Base-by-base conservation (phyloP, 2,329 filamentous ascomycete species). In the Fusarium mangiferae region DNA sequence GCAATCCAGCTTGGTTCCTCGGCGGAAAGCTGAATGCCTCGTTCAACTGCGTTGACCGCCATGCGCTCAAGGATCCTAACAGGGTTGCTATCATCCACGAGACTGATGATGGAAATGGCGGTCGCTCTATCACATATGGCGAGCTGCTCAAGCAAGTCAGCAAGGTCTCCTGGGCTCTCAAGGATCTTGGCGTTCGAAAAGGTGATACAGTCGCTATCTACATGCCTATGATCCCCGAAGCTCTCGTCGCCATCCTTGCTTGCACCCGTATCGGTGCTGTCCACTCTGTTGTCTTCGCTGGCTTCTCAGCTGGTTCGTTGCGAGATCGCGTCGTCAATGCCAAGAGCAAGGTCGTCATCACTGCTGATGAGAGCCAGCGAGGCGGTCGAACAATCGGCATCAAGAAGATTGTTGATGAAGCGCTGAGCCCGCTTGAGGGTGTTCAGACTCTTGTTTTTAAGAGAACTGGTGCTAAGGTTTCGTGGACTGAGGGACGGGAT, bases 221-320 rank as follows among this genome's bases (percentile, higher is more conserved):
- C 86, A 86, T 98, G 75, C 95, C 95, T 80, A 98, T 98, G 95
- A 96, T 98, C 81, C 96, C 95, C 36, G 95, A 98, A 83, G 95
- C 95, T 3, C 78, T 98, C 62, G 87, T 98, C 78, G 92, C 95
- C 2, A 63, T 78, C 6, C 87, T 98, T 39, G 95, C 95, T 59
- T 96, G 94, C 82, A 86, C 91, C 24, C 93, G 95, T 79, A 96
- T 98, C 76, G 95, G 95, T 68, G 95, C 95, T 36, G 88, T 98
- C 13, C 95, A 98, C 88, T 98, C 95, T 0, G 95, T 98, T 48
- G 93, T 98, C 68, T 98, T 98, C 78, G 95, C 95, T 60, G 95
- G 95, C 64, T 98, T 98, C 88, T 97, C 95, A 28, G 93, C 95
- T 56, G 95, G 97, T 82, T 98, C 95, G 2, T 89, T 98, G 33